Evolutionary conservation across 768 basidiomycete species (phyloP), one percentile per base, ranked within the genome.

Genomic region (Boletus subcaerulescens): DNA sequence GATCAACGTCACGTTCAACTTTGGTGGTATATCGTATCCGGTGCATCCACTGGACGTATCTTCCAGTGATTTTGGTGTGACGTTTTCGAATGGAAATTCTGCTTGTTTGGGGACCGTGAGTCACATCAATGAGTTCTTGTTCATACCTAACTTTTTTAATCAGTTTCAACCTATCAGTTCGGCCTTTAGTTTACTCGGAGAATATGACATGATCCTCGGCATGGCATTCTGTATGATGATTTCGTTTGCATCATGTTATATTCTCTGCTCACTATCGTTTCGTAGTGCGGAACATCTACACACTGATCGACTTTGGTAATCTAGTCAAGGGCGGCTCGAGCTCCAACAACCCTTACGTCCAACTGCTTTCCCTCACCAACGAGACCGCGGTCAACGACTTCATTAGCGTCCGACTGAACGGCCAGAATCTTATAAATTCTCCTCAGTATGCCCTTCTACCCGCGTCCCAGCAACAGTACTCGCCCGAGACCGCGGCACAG

Each of bases 101-200:
- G 78, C 80, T 1, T 91, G 89, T 67, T 75, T 85, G 52, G 89
- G 89, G 15, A 74, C 86, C 48, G 87, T 89, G 65, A 66, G 85
- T 78, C 31, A 26, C 49, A 26, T 40, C 43, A 24, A 29, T 22
- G 8, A 3, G 18, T 44, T 17, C 12, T 39, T 32, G 22, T 31
- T 55, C 44, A 17, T 0, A 42, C 26, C 54, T 65, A 45, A 69
- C n/a, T 22, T 29, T 13, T 53, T 31, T 15, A 9, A 14, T 36
- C 60, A 89, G 82, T 92, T 89, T 77, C 90, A 92, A 76, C 90
- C 89, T 3, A 88, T 91, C 59, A 88, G 89, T 14, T 81, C 84
- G 4, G 87, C 89, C 5, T 89, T 91, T 72, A 85, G 86, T 73
- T 59, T 89, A 40, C 78, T 88, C 26, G 86, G 88, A 58, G 78